Base-by-base conservation (phyloP, 768 basidiomycete species). In the Termitomyces sp. region DNA sequence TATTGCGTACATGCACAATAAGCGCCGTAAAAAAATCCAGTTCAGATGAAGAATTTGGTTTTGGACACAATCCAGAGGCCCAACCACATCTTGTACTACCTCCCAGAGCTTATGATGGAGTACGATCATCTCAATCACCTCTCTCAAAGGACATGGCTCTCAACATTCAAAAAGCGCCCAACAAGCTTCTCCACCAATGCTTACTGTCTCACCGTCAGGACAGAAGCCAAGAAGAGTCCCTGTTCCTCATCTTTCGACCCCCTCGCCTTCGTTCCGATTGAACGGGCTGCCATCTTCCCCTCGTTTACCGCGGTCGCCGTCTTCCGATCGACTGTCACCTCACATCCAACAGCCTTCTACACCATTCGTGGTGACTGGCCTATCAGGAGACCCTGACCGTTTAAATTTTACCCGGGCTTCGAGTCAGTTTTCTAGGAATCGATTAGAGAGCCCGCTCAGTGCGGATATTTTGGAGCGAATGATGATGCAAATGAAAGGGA, bases 401-500 rank as follows among this genome's bases (percentile, higher is more conserved):
- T 51, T 35, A 30, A 33, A 41, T 32, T 48, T 50, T 40, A 30
- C 32, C 18, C 56, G 50, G 38, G 48, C 35, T 33, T 35, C 32
- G 20, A 32, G 55, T 8, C 48, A 54, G 4, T 14, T 51, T 26
- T 48, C 50, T 28, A 28, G 44, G 14, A 36, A 55, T 18, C 4
- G 26, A 52, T 28, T 33, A 28, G 52, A 55, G 13, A 52, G 26
- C 8, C 46, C 59, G 20, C 50, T 58, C 28, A 61, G 62, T 52
- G 55, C 59, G 13, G 59, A 59, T 48, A 41, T 56, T n/a, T 38
- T 56, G 59, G 59, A 61, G 16, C 56, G 57, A 23, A 58, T 56
- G 50, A 63, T 61, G 49, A 63, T 53, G 30, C 41, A 41, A 55
- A 63, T 63, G 53, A 60, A 56, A 46, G 35, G 52, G 62, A 60